Evolutionary conservation across 495 filamentous ascomycete species (phyloP), one percentile per base, ranked within the genome.

Genomic region (Chaetomidium leptoderma): DNA sequence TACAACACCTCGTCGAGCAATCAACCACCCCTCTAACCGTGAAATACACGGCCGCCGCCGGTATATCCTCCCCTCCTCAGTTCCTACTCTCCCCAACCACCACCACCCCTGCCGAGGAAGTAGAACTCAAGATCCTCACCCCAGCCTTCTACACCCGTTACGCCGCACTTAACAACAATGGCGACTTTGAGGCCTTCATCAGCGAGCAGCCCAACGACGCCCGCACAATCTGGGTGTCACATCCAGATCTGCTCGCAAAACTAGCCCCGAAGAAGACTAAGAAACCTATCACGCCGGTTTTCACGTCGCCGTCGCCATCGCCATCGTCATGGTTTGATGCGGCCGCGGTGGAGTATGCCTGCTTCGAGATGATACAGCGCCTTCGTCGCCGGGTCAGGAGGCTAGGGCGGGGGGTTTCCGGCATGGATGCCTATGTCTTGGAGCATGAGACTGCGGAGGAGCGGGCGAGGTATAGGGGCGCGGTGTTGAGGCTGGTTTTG

Each of bases 71-170:
- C 17, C 6, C 35, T 13, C 10, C 46, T 13, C 8, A 33, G n/a
- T 11, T 6, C 4, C 21, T 51, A 5, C 33, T 37, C 32, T 36
- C 21, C 6, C 21, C 32, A 26, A n/a, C n/a, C n/a, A n/a, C n/a
- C n/a, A n/a, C n/a, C n/a, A n/a, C n/a, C n/a, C n/a, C n/a, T n/a
- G n/a, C 42, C 4, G 60, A 75, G 13, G 46, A 71, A 14, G 24
- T 83, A 2, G 74, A 78, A 36, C 66, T 87, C 58, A 77, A 76
- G 27, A 66, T 85, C 17, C 67, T 83, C 2, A 83, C 78, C 0
- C 83, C 85, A 2, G 72, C 67, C 1, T 88, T 87, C 63, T 88
- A 87, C 66, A 73, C 78, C 42, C 71, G 77, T 44, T 78, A 86
- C 44, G 76, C 80, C 21, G n/a, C 70, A 77, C 59, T 81, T 83